Percentiles rank a stretch among this genome's conserved stretches.
Evolutionary conservation across 2,329 filamentous ascomycete genomes (phyloP).

Genomic region (Xylariaceae sp.): DNA sequence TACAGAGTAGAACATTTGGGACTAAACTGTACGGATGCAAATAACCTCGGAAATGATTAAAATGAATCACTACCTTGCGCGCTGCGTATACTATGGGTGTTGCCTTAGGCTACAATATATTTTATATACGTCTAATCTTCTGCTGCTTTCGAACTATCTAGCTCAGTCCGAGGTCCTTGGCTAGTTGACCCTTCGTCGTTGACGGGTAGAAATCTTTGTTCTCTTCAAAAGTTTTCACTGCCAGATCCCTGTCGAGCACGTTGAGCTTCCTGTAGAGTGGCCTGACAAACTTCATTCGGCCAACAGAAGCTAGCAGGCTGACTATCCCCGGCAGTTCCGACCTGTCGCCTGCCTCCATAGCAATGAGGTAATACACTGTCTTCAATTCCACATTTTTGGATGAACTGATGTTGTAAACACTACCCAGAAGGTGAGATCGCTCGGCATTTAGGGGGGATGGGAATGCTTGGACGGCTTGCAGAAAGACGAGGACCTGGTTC

Average conservation of each 20-base stretch:
- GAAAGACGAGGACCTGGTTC: conserved; percentile 88
- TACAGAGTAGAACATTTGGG: too few species aligned
- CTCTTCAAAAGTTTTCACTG: conserved; percentile 77
- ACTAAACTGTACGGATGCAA: too few species aligned
- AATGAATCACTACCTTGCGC: background rate
- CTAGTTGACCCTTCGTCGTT: conserved; percentile 80
- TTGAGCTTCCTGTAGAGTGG: conserved; percentile 76
- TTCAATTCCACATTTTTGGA: conserved; percentile 85
- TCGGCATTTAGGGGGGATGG: conserved; percentile 58
- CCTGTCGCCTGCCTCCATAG: conserved; percentile 67
- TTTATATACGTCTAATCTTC: background rate
- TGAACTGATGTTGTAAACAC: conserved; percentile 66
- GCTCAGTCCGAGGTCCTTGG: conserved; percentile 67
- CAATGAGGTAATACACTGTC: conserved; percentile 73
- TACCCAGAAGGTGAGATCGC: conserved; percentile 67
- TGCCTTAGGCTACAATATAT: background rate
- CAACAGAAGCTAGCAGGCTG: conserved; percentile 73
- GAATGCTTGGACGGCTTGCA: conserved; percentile 72
- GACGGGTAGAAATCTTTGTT: conserved; percentile 94
- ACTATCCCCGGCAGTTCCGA: conserved; percentile 67
- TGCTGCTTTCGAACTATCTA: conserved; percentile 11
- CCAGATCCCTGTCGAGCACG: conserved; percentile 68
- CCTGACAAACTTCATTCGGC: conserved; percentile 95
- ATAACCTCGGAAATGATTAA: too few species aligned
- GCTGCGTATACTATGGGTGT: background rate